Conservation (phyloP, 2,329 filamentous ascomycete species). For the Colletotrichum sp. region DNA sequence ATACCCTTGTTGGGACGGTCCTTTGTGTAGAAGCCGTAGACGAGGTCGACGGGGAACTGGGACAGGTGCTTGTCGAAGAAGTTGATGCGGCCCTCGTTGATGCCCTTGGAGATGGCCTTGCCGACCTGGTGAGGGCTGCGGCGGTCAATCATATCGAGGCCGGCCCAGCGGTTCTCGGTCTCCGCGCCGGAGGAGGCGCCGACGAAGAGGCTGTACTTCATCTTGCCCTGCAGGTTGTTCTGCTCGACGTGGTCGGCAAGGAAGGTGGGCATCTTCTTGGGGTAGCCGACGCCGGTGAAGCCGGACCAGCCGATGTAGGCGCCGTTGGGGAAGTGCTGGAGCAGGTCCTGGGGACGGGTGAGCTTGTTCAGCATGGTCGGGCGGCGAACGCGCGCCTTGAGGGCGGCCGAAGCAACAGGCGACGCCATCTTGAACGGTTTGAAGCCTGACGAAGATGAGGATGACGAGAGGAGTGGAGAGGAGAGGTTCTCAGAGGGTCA, state of each 20-base stretch:
- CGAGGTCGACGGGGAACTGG: constrained; percentile 88
- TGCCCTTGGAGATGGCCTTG: constrained; percentile 88
- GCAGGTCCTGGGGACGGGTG: constrained; percentile 77
- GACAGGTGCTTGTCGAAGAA: constrained; percentile 95
- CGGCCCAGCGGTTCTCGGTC: constrained; percentile 92
- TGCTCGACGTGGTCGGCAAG: constrained; percentile 89
- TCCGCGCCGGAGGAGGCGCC: constrained; percentile 89
- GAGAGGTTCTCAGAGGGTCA: neutral
- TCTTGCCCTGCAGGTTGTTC: constrained; percentile 81
- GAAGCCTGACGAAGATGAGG: neutral
- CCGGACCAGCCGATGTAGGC: constrained; percentile 91
- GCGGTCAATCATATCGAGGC: constrained; percentile 87
- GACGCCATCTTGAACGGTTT: constrained; percentile 53
- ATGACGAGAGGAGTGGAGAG: neutral
- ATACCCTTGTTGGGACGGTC: constrained; percentile 75
- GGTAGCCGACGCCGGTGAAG: constrained; percentile 89
- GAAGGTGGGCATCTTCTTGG: constrained; percentile 84
- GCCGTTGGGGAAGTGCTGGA: constrained; percentile 82
- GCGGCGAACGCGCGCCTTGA: constrained; percentile 77
- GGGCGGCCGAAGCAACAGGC: constrained; percentile 69
- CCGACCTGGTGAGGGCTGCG: constrained; percentile 87
- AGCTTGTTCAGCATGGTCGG: constrained; percentile 83
- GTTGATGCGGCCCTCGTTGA: constrained; percentile 86
- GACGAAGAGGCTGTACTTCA: constrained; percentile 87
- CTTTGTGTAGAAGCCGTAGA: constrained; percentile 87